phyloP scores from a whole-genome alignment of 2,329 filamentous ascomycete genomes.

The Claviceps sp. region DNA sequence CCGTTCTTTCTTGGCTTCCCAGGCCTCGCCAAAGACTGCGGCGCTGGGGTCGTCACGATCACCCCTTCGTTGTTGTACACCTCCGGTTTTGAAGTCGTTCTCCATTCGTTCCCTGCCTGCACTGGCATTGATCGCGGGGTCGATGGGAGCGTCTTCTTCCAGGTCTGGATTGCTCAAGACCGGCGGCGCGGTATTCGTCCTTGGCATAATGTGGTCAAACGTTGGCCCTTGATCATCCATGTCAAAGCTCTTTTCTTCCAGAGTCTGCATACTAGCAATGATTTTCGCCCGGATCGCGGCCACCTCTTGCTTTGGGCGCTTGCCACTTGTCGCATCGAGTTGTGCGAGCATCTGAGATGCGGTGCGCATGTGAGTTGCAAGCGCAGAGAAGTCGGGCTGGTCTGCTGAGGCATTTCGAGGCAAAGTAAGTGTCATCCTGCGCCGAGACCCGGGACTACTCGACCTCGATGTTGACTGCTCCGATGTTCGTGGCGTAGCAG shows the following conservation, averaged over 20 bases:
- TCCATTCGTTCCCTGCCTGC: slow-evolving; percentile 77
- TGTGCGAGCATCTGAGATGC: slow-evolving; percentile 81
- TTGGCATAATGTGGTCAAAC: slow-evolving; percentile 73
- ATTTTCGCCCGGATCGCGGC: slow-evolving; percentile 76
- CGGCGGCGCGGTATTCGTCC: slow-evolving; percentile 41
- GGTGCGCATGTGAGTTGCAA: slow-evolving; percentile 78
- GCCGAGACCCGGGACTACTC: slow-evolving; percentile 47
- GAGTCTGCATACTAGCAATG: slow-evolving; percentile 78
- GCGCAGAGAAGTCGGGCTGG: slow-evolving; percentile 67
- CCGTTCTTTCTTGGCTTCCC: slow-evolving; percentile 72
- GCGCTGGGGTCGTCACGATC: slow-evolving; percentile 78
- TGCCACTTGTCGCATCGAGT: slow-evolving; percentile 66
- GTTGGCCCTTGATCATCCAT: slow-evolving; percentile 60
- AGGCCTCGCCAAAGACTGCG: slow-evolving; percentile 76
- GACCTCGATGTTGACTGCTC: slow-evolving; percentile 55
- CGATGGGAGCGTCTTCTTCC: slow-evolving; percentile 39
- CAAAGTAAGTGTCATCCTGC: slow-evolving; percentile 47
- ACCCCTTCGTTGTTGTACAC: slow-evolving; percentile 65
- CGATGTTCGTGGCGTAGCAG: slow-evolving; percentile 55
- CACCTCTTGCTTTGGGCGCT: slow-evolving; percentile 67
- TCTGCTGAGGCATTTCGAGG: slow-evolving; percentile 44
- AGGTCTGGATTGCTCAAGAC: slow-evolving; percentile 31
- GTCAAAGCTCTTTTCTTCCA: slow-evolving; percentile 77
- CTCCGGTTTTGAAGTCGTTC: slow-evolving; percentile 77
- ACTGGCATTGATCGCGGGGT: slow-evolving; percentile 47